Percentiles rank a stretch among this genome's conserved stretches.
Evolutionary conservation across 768 basidiomycete genomes (phyloP).

Genomic region (Auricularia sp.): DNA sequence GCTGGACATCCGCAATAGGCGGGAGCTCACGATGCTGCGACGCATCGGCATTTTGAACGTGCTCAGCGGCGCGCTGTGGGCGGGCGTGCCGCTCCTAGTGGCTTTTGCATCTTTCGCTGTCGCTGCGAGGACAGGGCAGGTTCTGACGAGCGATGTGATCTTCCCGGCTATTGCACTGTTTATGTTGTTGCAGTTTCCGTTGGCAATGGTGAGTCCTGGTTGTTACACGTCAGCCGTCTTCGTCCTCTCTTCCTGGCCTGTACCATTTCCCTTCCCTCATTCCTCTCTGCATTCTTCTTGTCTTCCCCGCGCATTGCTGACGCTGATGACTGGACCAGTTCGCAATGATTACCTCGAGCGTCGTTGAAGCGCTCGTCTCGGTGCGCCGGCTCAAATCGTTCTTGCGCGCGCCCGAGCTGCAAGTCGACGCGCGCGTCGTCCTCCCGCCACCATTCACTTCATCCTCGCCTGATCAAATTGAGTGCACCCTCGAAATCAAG

Average conservation of each 20-base stretch:
- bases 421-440: constrained; percentile 58
- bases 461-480: not conserved
- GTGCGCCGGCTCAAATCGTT: constrained; percentile 69
- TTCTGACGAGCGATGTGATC: constrained; percentile 77
- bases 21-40: constrained; percentile 70
- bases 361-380: constrained; percentile 82
- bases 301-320: not conserved
- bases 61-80: constrained; percentile 53
- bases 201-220: constrained; percentile 54
- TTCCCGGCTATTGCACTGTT: constrained; percentile 94
- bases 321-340: constrained; percentile 31
- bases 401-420: constrained; percentile 69
- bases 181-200: constrained; percentile 77
- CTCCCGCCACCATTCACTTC: constrained; percentile 13
- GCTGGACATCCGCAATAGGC: constrained; percentile 67
- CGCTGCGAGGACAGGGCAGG: constrained; percentile 31
- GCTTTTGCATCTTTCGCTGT: constrained; percentile 76
- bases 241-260: too few species aligned
- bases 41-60: constrained; percentile 73
- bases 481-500: constrained; percentile 52
- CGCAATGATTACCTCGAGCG: constrained; percentile 61
- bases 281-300: too few species aligned
- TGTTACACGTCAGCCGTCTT: too few species aligned
- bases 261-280: too few species aligned
- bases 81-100: constrained; percentile 61